phyloP scores from a whole-genome alignment of 257 asterid species.

The Petrea volubilis region DNA sequence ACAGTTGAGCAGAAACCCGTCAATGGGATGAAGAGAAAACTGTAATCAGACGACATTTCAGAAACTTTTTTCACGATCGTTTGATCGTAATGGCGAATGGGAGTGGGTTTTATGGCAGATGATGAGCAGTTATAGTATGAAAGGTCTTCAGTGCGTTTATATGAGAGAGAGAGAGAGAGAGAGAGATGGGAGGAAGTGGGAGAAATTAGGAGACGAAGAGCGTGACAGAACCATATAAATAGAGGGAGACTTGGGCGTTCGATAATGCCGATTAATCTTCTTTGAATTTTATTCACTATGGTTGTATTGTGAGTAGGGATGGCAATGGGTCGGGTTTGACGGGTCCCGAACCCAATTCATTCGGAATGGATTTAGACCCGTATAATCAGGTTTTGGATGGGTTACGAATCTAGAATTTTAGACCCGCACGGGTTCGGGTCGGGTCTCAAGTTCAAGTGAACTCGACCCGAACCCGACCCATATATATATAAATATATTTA shows the following conservation, averaged over 20 bases:
- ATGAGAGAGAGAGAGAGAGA: slow-evolving; percentile 45
- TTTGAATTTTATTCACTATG: background rate
- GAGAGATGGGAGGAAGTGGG: background rate
- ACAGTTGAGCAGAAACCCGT: slow-evolving; percentile 20
- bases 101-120: slow-evolving; percentile 12
- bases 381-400: no score
- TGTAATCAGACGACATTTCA: slow-evolving; percentile 46
- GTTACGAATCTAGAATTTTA: no score
- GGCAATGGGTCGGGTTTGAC: no score
- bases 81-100: background rate
- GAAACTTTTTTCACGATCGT: background rate
- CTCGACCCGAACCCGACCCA: no score
- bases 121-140: slow-evolving; percentile 9
- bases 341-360: no score
- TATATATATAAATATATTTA: no score
- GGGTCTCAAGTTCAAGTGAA: no score
- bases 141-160: background rate
- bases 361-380: no score
- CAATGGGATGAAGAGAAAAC: slow-evolving; percentile 39
- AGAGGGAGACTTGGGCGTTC: background rate
- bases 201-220: slow-evolving; percentile 17
- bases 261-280: background rate
- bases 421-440: no score
- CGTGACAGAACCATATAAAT: slow-evolving; percentile 18
- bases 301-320: slow-evolving; percentile 7